Conservation (phyloP, 1,284 basidiomycete genomes). For the Sparassis latifolia region DNA sequence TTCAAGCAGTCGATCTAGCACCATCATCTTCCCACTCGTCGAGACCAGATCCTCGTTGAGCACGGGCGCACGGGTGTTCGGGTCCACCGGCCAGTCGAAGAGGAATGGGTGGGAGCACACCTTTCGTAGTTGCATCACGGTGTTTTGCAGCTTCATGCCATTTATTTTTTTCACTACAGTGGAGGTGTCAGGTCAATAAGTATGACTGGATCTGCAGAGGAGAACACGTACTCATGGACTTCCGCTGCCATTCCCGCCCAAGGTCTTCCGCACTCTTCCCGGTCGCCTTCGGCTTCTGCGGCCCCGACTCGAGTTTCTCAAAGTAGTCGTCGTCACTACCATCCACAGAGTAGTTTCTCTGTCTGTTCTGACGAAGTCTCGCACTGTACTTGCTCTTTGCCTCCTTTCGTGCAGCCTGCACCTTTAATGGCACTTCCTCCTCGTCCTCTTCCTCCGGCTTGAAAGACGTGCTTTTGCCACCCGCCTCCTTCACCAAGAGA, state of each 20-base stretch:
- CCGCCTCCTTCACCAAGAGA: slow-evolving; percentile 16
- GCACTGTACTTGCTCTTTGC: slow-evolving; percentile 20
- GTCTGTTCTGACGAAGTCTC: slow-evolving; percentile 13
- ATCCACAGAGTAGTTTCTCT: slow-evolving; percentile 43
- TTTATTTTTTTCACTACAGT: slow-evolving; percentile 74
- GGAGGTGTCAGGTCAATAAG: neutral
- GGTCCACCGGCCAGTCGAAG: slow-evolving; percentile 84
- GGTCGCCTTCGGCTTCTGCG: slow-evolving; percentile 23
- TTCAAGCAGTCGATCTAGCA: slow-evolving; percentile 83
- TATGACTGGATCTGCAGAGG: neutral
- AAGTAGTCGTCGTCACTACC: slow-evolving; percentile 70
- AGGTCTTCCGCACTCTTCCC: slow-evolving; percentile 35
- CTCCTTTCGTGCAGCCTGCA: slow-evolving; percentile 27
- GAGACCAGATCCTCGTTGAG: slow-evolving; percentile 76
- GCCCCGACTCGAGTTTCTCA: slow-evolving; percentile 48
- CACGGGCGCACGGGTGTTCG: slow-evolving; percentile 49
- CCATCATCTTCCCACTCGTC: slow-evolving; percentile 94
- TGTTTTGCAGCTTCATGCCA: slow-evolving; percentile 89
- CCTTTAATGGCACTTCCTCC: slow-evolving; percentile 22
- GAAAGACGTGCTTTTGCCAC: slow-evolving; percentile 15
- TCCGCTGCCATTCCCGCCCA: slow-evolving; percentile 48
- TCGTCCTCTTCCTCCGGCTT: slow-evolving; percentile 27
- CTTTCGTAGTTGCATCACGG: slow-evolving; percentile 93
- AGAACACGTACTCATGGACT: slow-evolving; percentile 50
- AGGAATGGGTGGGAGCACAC: slow-evolving; percentile 93